A percentile compares a stretch with the other conserved stretches of the same genome.
Conservation (phyloP, 257 asterid genomes). For the Solanum sejunctum region DNA sequence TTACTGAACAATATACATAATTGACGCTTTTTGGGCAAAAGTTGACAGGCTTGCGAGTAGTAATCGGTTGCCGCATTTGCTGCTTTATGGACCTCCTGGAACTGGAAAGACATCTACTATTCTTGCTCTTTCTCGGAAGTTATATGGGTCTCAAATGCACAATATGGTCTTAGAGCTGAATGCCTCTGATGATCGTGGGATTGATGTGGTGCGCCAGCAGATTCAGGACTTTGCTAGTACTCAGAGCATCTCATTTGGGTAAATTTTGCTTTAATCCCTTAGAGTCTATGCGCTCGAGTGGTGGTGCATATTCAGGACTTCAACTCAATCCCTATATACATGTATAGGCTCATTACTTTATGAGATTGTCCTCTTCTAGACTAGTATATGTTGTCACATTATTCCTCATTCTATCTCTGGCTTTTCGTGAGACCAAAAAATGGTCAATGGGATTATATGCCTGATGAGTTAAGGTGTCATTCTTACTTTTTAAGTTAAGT, state of each 20-base stretch:
- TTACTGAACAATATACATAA: neutral
- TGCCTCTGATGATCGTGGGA: constrained; percentile 97
- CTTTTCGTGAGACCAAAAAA: neutral
- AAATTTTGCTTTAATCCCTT: neutral
- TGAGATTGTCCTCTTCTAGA: neutral
- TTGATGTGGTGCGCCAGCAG: constrained; percentile 93
- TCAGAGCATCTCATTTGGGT: constrained; percentile 93
- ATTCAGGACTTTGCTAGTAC: constrained; percentile 99
- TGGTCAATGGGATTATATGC: neutral
- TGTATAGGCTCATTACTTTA: neutral
- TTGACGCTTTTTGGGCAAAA: constrained; percentile 16
- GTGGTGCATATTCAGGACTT: neutral
- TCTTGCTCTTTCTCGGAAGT: constrained; percentile 84
- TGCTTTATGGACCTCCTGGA: constrained; percentile 97
- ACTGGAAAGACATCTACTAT: constrained; percentile 96
- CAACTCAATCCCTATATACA: neutral
- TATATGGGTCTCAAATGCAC: constrained; percentile 69
- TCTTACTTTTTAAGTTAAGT: neutral
- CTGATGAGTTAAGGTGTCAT: neutral
- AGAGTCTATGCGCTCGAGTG: neutral
- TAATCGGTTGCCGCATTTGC: constrained; percentile 81
- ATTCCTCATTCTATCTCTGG: neutral
- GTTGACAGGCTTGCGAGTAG: constrained; percentile 91
- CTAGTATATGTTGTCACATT: neutral
- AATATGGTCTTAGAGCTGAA: constrained; percentile 94